Conservation (phyloP, 345 rosid genomes). For the Rhodomyrtus tomentosa region DNA sequence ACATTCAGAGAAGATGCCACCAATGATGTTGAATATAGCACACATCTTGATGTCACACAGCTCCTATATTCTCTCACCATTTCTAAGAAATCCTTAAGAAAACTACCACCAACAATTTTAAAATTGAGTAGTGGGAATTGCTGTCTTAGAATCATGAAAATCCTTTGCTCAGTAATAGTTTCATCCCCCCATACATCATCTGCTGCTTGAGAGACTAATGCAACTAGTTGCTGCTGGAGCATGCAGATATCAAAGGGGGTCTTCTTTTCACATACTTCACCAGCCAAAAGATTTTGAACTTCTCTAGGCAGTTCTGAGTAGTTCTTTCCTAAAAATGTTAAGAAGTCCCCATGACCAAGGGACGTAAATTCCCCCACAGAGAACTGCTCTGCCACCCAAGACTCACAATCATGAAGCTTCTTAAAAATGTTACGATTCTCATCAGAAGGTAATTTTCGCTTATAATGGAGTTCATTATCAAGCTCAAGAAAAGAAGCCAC, state of each 20-base stretch:
- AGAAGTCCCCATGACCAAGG: slow-evolving; percentile 79
- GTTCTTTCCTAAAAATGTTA: slow-evolving; percentile 50
- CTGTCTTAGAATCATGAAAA: slow-evolving; percentile 43
- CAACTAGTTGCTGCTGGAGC: slow-evolving; percentile 42
- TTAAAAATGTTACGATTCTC: slow-evolving; percentile 26
- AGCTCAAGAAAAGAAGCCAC: slow-evolving; percentile 30
- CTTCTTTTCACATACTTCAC: slow-evolving; percentile 29
- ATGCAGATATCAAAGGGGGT: slow-evolving; percentile 52
- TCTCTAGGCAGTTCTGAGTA: slow-evolving; percentile 41
- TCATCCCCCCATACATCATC: slow-evolving; percentile 34
- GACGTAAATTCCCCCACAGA: slow-evolving; percentile 52
- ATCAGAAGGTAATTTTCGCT: slow-evolving; percentile 11
- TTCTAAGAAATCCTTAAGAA: slow-evolving; percentile 40
- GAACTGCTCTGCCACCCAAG: slow-evolving; percentile 58
- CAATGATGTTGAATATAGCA: slow-evolving; percentile 64
- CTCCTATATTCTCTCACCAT: slow-evolving; percentile 24
- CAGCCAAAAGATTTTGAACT: slow-evolving; percentile 36
- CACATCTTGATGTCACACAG: slow-evolving; percentile 42
- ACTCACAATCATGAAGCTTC: slow-evolving; percentile 52
- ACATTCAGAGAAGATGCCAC: slow-evolving; percentile 18
- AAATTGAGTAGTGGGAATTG: slow-evolving; percentile 67
- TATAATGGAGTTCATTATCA: slow-evolving; percentile 22
- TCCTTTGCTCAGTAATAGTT: slow-evolving; percentile 40
- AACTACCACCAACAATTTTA: slow-evolving; percentile 34
- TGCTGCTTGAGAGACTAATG: slow-evolving; percentile 71